Percentiles rank a stretch among this genome's conserved stretches.
Evolutionary conservation across 2,329 filamentous ascomycete genomes (phyloP).

Genomic region (Monosporascus sp.): DNA sequence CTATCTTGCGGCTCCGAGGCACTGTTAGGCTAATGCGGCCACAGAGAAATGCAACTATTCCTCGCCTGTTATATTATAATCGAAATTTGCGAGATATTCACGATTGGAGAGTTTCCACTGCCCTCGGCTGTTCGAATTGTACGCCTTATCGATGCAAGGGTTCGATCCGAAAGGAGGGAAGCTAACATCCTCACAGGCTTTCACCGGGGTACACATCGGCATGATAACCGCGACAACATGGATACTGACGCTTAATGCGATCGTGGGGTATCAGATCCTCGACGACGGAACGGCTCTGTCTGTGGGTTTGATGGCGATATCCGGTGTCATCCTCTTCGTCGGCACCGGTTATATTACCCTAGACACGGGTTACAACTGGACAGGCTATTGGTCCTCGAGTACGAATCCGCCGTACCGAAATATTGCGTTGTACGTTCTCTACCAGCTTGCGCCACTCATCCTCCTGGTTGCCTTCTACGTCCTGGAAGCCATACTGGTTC

Average conservation of each 20-base stretch:
- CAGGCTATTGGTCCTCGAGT: slow-evolving; percentile 66
- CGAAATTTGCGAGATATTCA: slow-evolving; percentile 94
- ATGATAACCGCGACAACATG: slow-evolving; percentile 83
- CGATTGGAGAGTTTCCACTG: slow-evolving; percentile 82
- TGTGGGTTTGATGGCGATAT: slow-evolving; percentile 66
- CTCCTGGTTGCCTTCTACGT: slow-evolving; percentile 86
- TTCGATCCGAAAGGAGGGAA: background rate
- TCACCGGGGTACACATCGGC: slow-evolving; percentile 85
- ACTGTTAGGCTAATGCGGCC: slow-evolving; percentile 15
- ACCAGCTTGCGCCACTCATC: slow-evolving; percentile 81
- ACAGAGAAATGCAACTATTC: slow-evolving; percentile 94
- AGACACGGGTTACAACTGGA: slow-evolving; percentile 86
- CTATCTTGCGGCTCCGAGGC: background rate
- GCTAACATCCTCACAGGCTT: slow-evolving; percentile 51
- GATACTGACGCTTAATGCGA: slow-evolving; percentile 85
- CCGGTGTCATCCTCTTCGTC: slow-evolving; percentile 68
- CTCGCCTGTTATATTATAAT: slow-evolving; percentile 80
- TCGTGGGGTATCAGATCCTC: slow-evolving; percentile 88
- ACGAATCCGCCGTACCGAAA: slow-evolving; percentile 57
- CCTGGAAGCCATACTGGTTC: slow-evolving; percentile 76
- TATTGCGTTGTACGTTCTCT: slow-evolving; percentile 88
- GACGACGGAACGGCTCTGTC: slow-evolving; percentile 90
- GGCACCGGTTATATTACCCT: slow-evolving; percentile 94
- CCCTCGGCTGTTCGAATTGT: slow-evolving; percentile 65
- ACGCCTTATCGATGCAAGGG: slow-evolving; percentile 30